phyloP scores from a whole-genome alignment of 169 alveolate genomes.

The Fabrea salina region DNA sequence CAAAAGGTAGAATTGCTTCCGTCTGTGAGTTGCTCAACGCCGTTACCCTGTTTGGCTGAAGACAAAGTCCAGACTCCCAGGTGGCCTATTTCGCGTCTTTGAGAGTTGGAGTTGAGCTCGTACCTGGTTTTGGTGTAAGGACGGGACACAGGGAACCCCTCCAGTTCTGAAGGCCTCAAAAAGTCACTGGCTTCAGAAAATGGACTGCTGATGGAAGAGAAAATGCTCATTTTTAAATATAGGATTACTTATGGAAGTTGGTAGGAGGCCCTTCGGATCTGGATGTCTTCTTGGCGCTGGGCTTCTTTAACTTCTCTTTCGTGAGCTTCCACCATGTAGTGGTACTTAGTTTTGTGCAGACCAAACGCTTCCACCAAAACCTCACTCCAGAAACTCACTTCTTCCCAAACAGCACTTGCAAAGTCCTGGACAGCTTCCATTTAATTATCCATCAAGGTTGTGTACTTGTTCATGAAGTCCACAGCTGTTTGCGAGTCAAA shows the following conservation, averaged over 20 bases:
- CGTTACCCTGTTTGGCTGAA: slow-evolving; percentile 87
- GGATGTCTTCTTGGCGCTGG: not conserved
- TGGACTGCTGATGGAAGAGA: not conserved
- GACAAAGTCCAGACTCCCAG: slow-evolving; percentile 76
- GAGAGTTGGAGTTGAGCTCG: slow-evolving; percentile 1
- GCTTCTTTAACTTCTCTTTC: not conserved
- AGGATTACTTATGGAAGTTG: too few relatives aligned
- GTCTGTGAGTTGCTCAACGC: slow-evolving; percentile 85
- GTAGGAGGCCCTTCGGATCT: not conserved
- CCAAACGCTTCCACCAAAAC: not conserved
- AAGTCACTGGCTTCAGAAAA: slow-evolving; percentile 5
- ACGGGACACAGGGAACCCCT: slow-evolving; percentile 20
- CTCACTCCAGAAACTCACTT: not conserved
- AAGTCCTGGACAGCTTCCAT: not conserved
- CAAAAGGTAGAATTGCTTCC: slow-evolving; percentile 82
- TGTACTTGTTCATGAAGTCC: too few relatives aligned
- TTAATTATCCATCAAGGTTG: too few relatives aligned
- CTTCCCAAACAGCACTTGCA: not conserved
- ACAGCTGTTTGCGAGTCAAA: too few relatives aligned
- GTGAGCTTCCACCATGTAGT: not conserved
- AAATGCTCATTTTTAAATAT: not conserved
- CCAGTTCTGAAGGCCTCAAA: slow-evolving; percentile 17
- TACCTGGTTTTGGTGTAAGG: slow-evolving; percentile 22
- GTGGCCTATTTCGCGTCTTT: slow-evolving; percentile 12
- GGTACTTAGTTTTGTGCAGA: not conserved